Conservation (phyloP, 2,329 filamentous ascomycete genomes). For the Hypoxylon rubiginosum region DNA sequence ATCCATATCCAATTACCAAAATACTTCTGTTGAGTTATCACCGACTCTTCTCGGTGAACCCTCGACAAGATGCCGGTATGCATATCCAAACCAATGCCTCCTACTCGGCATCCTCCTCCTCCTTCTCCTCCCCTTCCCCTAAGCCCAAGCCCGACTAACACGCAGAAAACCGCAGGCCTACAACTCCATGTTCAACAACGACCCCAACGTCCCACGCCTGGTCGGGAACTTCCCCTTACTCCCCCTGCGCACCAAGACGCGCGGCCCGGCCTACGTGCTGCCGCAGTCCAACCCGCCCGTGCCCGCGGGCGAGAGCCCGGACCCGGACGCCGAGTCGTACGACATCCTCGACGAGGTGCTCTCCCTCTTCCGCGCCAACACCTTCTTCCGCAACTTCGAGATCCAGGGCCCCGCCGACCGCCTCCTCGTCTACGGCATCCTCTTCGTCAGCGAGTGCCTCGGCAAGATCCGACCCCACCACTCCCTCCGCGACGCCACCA, state of each 20-base stretch:
- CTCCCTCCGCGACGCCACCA: conserved; percentile 68
- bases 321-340: conserved; percentile 92
- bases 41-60: conserved; percentile 44
- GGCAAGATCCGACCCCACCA: conserved; percentile 85
- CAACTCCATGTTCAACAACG: conserved; percentile 95
- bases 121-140: too few species aligned
- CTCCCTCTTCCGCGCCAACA: conserved; percentile 94
- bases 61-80: conserved; percentile 63
- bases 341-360: conserved; percentile 96
- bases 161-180: conserved; percentile 80
- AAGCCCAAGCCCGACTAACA: conserved; percentile 25
- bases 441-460: conserved; percentile 93
- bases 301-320: conserved; percentile 72
- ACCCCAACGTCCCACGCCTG: conserved; percentile 72
- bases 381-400: conserved; percentile 99
- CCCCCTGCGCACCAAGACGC: conserved; percentile 92
- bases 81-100: conserved; percentile 18
- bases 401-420: conserved; percentile 96
- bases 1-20: conserved; percentile 18
- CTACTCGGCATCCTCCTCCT: not conserved
- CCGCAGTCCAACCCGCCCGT: conserved; percentile 70
- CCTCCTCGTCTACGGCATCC: conserved; percentile 94
- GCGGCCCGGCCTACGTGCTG: conserved; percentile 93
- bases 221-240: conserved; percentile 95
- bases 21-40: conserved; percentile 36